Evolutionary conservation across 2,329 filamentous ascomycete genomes (phyloP), one percentile per base, ranked within the genome.

Genomic region (Hymenoscyphus infarciens): DNA sequence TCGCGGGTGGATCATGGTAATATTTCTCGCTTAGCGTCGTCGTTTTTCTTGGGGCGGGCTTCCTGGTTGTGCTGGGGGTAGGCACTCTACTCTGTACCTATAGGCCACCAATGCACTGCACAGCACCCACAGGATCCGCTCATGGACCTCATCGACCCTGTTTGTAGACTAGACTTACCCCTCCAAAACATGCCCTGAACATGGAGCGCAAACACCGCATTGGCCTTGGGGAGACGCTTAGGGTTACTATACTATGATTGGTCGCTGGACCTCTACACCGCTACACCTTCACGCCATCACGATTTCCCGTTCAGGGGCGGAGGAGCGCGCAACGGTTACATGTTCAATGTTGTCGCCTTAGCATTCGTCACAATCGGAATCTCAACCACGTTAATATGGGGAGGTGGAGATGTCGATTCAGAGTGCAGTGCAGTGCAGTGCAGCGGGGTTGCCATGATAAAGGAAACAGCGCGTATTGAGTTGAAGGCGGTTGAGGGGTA

Each of bases 1-100:
- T 38, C 29, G n/a, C 54, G 35, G 53, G 39, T 53, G 52, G 56
- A 60, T 19, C 42, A 49, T 22, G 42, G 56, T 54, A 70, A 66
- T 57, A 62, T 67, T 69, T 66, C 67, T 70, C 63, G 65, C 63
- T 66, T 62, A 66, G 38, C 31, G 55, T 31, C 31, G 55, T 31
- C 53, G 25, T 31, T 55, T 33, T 55, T 31, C 10, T 15, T 13
- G 33, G 29, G 33, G 33, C 33, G 25, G 25, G 2, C 13, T 15
- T 10, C 13, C 13, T 35, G 33, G 13, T n/a, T 13, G 25, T 10
- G 42, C n/a, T 10, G n/a, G 39, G 42, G 42, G n/a, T n/a, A n/a
- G n/a, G n/a, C n/a, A n/a, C n/a, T n/a, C n/a, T n/a, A n/a, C n/a
- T n/a, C n/a, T n/a, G n/a, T n/a, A n/a, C n/a, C n/a, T n/a, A 5